Percentiles rank a stretch among this genome's conserved stretches.
Conservation (phyloP, 768 basidiomycete species). For the Boletus subcaerulescens region DNA sequence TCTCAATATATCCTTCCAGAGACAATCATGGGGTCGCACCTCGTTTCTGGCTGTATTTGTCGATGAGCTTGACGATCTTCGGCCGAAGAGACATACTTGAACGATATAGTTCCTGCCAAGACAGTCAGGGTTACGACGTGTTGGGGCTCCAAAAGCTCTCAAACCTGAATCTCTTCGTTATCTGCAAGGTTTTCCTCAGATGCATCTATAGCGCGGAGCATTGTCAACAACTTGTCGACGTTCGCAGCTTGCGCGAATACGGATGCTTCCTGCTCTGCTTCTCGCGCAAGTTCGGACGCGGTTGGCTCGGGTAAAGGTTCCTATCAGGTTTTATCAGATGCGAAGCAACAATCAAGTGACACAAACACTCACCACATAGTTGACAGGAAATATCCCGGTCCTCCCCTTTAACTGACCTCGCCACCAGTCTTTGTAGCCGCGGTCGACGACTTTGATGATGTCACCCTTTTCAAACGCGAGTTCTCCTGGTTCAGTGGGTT, state of each 20-base stretch:
- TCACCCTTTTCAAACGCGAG: constrained; percentile 91
- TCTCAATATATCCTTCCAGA: background rate
- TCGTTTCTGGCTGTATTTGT: constrained; percentile 96
- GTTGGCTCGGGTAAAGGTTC: constrained; percentile 86
- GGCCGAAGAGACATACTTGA: constrained; percentile 86
- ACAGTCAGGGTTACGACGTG: constrained; percentile 3
- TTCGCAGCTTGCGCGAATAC: constrained; percentile 85
- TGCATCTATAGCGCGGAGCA: constrained; percentile 73
- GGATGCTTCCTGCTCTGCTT: constrained; percentile 83
- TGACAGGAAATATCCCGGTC: constrained; percentile 95
- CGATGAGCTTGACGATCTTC: constrained; percentile 94
- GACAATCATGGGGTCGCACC: constrained; percentile 32
- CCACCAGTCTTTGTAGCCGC: constrained; percentile 97
- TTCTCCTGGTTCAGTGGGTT: constrained; percentile 85
- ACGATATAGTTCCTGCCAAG: constrained; percentile 78
- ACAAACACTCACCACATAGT: constrained; percentile 74
- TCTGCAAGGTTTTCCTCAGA: constrained; percentile 83
- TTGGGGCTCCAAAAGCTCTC: constrained; percentile 11
- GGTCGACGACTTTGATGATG: constrained; percentile 91
- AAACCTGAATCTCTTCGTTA: constrained; percentile 84
- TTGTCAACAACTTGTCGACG: constrained; percentile 74
- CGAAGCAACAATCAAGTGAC: background rate
- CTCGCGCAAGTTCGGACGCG: constrained; percentile 67
- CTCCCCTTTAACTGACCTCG: constrained; percentile 85
- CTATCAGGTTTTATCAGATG: constrained; percentile 34